Conservation (phyloP, 2,329 filamentous ascomycete genomes). For the Parafenestella ontariensis region DNA sequence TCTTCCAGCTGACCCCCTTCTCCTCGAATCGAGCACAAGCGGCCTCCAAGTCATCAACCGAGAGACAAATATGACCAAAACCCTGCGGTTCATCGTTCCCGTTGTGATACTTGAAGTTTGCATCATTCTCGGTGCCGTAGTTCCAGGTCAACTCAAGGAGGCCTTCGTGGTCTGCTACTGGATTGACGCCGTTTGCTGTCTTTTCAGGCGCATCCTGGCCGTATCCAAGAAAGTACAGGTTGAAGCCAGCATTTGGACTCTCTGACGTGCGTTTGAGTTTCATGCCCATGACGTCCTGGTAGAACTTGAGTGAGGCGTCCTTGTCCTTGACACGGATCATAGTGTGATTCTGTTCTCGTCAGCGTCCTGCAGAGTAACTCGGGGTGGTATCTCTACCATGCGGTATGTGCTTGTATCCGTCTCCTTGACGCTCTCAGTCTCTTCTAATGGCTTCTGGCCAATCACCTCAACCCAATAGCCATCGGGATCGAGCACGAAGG, state of each 20-base stretch:
- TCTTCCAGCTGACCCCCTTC: constrained; percentile 87
- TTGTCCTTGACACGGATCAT: constrained; percentile 89
- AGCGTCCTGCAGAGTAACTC: constrained; percentile 6
- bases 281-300: constrained; percentile 87
- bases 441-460: constrained; percentile 72
- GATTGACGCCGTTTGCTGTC: constrained; percentile 63
- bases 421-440: constrained; percentile 73
- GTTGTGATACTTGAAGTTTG: constrained; percentile 84
- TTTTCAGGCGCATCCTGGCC: constrained; percentile 56
- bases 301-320: constrained; percentile 57
- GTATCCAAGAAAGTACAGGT: constrained; percentile 92
- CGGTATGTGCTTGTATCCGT: constrained; percentile 81
- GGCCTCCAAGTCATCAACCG: constrained; percentile 86
- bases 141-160: constrained; percentile 90
- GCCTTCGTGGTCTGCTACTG: constrained; percentile 75
- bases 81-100: constrained; percentile 92
- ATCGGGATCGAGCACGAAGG: constrained; percentile 88
- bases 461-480: constrained; percentile 77
- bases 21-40: constrained; percentile 88
- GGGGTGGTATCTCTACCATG: constrained; percentile 51
- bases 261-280: constrained; percentile 75
- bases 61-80: constrained; percentile 89
- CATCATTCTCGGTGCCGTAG: constrained; percentile 83
- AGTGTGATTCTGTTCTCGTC: constrained; percentile 72
- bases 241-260: constrained; percentile 76